phyloP scores from a whole-genome alignment of 257 asterid genomes.

The Jasminum sambac region DNA sequence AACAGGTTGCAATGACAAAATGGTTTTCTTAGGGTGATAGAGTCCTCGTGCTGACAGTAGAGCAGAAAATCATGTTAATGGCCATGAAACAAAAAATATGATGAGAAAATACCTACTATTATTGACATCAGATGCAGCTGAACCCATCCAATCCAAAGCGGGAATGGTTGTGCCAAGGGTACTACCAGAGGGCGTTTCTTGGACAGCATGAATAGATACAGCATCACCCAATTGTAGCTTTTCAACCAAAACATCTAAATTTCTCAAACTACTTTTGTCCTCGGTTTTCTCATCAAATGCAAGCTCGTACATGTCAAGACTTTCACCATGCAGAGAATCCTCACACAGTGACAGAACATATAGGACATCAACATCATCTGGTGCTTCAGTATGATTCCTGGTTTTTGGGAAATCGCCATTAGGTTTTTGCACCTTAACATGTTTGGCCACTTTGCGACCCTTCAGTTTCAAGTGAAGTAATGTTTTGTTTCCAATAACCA shows the following conservation, averaged over 20 bases:
- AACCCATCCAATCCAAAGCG: conserved; percentile 94
- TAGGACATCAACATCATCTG: conserved; percentile 55
- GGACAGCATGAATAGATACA: conserved; percentile 38
- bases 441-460: conserved; percentile 38
- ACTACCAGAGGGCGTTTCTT: conserved; percentile 38
- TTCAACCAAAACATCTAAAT: conserved; percentile 53
- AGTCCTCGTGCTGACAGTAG: neutral
- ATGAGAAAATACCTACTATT: conserved; percentile 62
- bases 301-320: conserved; percentile 57
- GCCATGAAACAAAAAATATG: conserved; percentile 23
- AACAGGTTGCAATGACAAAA: neutral
- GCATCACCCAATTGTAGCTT: conserved; percentile 72
- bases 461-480: conserved; percentile 68
- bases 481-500: conserved; percentile 70
- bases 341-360: conserved; percentile 64
- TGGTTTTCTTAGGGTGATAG: neutral
- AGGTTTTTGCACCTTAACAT: conserved; percentile 48
- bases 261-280: conserved; percentile 35
- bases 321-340: conserved; percentile 45
- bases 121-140: conserved; percentile 73
- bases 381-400: conserved; percentile 50
- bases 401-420: conserved; percentile 27
- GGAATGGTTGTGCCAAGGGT: conserved; percentile 39
- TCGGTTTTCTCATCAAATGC: conserved; percentile 44
- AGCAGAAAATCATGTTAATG: neutral